A percentile compares a stretch with the other conserved stretches of the same genome.
Conservation (phyloP, 2,329 filamentous ascomycete genomes). For the Arthrinium puccinioides region DNA sequence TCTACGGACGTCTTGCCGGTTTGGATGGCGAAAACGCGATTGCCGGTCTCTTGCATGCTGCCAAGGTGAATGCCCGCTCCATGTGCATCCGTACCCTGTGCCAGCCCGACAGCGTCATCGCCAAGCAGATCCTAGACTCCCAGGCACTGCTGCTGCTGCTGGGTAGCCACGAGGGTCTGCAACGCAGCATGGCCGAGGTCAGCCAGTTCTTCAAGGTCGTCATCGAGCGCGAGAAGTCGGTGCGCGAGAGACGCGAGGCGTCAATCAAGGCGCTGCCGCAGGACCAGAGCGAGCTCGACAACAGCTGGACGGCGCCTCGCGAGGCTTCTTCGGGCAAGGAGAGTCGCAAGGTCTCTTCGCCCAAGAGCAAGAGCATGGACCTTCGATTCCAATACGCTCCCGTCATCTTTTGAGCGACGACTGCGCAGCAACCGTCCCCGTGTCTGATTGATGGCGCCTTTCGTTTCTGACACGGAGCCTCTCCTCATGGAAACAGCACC, state of each 20-base stretch:
- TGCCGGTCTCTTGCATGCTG: slow-evolving; percentile 39
- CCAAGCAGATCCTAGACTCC: slow-evolving; percentile 49
- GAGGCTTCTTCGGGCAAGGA: no score
- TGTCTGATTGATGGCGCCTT: no score
- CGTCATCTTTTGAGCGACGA: no score
- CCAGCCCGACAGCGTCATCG: slow-evolving; percentile 49
- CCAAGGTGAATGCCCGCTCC: slow-evolving; percentile 43
- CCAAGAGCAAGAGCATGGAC: no score
- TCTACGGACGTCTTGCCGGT: slow-evolving; percentile 21
- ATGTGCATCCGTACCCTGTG: slow-evolving; percentile 50
- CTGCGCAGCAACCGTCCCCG: no score
- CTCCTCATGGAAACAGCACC: no score
- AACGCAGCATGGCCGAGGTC: slow-evolving; percentile 41
- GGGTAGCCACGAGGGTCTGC: slow-evolving; percentile 33
- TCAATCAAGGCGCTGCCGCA: background rate
- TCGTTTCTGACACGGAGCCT: no score
- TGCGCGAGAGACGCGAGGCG: slow-evolving; percentile 2
- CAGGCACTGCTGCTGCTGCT: slow-evolving; percentile 44
- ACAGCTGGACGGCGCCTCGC: no score
- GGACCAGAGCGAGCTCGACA: no score
- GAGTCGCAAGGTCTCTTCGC: no score
- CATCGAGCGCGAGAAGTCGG: slow-evolving; percentile 35
- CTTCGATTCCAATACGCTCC: no score
- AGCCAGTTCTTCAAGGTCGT: slow-evolving; percentile 47
- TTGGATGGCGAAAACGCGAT: slow-evolving; percentile 21